A percentile compares a stretch with the other conserved stretches of the same genome.
phyloP scores from a whole-genome alignment of 495 filamentous ascomycete species.

The Penicillium pulvis region DNA sequence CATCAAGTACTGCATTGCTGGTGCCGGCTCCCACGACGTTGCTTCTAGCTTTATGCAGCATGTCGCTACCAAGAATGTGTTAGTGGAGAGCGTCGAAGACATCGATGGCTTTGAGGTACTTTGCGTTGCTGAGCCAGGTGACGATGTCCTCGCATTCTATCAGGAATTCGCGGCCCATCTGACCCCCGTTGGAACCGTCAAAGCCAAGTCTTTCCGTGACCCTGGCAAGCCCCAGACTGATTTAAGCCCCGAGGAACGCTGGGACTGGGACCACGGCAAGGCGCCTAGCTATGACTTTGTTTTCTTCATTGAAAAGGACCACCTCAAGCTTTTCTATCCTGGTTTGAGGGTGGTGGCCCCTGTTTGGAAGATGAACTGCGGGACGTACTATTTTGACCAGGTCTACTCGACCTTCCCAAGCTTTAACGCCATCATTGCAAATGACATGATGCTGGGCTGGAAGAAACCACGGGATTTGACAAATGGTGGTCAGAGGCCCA shows the following conservation, averaged over 20 bases:
- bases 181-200: constrained; percentile 45
- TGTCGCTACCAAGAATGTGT: constrained; percentile 24
- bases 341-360: constrained; percentile 75
- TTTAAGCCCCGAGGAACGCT: constrained; percentile 43
- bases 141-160: constrained; percentile 48
- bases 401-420: constrained; percentile 55
- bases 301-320: constrained; percentile 68
- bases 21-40: constrained; percentile 42
- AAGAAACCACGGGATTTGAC: constrained; percentile 48
- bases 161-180: constrained; percentile 32
- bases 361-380: constrained; percentile 64
- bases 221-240: constrained; percentile 43
- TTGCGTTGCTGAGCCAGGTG: constrained; percentile 42
- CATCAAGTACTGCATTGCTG: constrained; percentile 45
- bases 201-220: constrained; percentile 44
- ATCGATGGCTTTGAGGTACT: constrained; percentile 60
- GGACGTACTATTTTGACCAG: constrained; percentile 61
- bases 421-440: constrained; percentile 65
- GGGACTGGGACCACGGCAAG: constrained; percentile 27
- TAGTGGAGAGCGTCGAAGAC: constrained; percentile 39
- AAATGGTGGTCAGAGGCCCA: background rate
- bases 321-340: constrained; percentile 61
- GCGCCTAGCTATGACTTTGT: constrained; percentile 46
- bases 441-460: constrained; percentile 71
- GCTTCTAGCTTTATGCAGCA: constrained; percentile 31